A percentile compares a stretch with the other conserved stretches of the same genome.
phyloP scores from a whole-genome alignment of 2,329 filamentous ascomycete species.

The Akanthomyces lecanii region DNA sequence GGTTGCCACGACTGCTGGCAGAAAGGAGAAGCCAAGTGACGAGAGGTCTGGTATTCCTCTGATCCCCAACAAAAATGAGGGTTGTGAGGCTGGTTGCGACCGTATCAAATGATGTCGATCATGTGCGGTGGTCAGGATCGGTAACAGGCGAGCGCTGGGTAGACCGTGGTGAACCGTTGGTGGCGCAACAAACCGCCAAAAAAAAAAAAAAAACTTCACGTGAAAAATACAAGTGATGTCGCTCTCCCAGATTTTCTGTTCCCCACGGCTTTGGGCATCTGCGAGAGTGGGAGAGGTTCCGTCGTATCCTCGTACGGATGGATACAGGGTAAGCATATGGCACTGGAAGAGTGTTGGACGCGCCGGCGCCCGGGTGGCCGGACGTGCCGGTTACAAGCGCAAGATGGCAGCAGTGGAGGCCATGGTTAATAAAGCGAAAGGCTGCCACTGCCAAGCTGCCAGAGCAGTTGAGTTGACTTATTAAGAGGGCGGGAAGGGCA shows the following conservation, averaged over 20 bases:
- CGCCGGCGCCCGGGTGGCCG: not conserved
- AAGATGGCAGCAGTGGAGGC: not conserved
- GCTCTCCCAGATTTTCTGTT: too few species aligned
- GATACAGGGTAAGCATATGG: not conserved
- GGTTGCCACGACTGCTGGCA: not conserved
- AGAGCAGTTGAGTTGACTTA: too few species aligned
- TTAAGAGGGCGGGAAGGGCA: not conserved
- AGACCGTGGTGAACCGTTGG: too few species aligned
- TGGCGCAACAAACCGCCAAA: too few species aligned
- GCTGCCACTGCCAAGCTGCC: not conserved
- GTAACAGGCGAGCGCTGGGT: not conserved
- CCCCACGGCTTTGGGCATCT: too few species aligned
- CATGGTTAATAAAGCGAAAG: not conserved
- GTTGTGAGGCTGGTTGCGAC: not conserved
- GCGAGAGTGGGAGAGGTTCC: too few species aligned
- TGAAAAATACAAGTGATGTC: not conserved
- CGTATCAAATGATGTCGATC: constrained; percentile 8
- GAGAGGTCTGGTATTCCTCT: not conserved
- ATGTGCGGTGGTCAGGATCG: constrained; percentile 2
- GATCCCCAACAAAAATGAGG: not conserved
- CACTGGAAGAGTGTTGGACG: not conserved
- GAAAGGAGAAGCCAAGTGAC: too few species aligned
- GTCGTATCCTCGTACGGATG: constrained; percentile 11
- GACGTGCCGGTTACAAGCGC: not conserved
- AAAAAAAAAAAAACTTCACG: not conserved